Conservation (phyloP, 352 stramenopile species). For the Phytophthora podocarpi region DNA sequence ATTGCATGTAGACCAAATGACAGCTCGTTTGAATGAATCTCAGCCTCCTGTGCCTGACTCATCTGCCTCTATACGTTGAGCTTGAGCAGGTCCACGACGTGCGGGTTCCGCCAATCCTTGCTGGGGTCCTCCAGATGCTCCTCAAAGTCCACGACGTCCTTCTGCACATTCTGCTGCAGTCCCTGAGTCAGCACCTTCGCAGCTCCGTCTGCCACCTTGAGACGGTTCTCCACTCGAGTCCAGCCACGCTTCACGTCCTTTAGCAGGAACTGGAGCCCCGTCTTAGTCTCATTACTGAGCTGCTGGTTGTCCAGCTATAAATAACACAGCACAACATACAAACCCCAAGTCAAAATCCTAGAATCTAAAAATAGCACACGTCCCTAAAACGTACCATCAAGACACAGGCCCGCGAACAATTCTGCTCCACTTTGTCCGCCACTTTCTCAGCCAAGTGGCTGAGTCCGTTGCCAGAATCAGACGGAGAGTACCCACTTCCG, state of each 20-base stretch:
- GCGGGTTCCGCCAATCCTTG: slow-evolving; percentile 81
- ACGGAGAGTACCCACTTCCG: slow-evolving; percentile 34
- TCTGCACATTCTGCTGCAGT: slow-evolving; percentile 52
- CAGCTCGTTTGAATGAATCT: slow-evolving; percentile 18
- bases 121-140: slow-evolving; percentile 74
- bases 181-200: slow-evolving; percentile 48
- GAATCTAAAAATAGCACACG: slow-evolving; percentile 10
- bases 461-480: slow-evolving; percentile 42
- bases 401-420: slow-evolving; percentile 74
- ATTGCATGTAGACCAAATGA: slow-evolving; percentile 18
- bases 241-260: slow-evolving; percentile 86
- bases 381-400: slow-evolving; percentile 42
- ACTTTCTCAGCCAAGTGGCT: slow-evolving; percentile 66
- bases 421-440: slow-evolving; percentile 68
- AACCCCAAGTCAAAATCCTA: slow-evolving; percentile 11
- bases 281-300: slow-evolving; percentile 58
- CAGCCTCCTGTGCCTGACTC: not conserved
- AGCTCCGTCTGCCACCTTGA: slow-evolving; percentile 53
- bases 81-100: slow-evolving; percentile 70
- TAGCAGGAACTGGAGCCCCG: slow-evolving; percentile 64
- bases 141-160: slow-evolving; percentile 73
- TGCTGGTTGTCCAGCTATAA: slow-evolving; percentile 58
- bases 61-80: slow-evolving; percentile 66
- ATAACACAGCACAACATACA: slow-evolving; percentile 10
- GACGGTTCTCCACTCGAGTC: slow-evolving; percentile 67